Evolutionary conservation across 768 basidiomycete species (phyloP).

Genomic region (Hygrophorus russula): DNA sequence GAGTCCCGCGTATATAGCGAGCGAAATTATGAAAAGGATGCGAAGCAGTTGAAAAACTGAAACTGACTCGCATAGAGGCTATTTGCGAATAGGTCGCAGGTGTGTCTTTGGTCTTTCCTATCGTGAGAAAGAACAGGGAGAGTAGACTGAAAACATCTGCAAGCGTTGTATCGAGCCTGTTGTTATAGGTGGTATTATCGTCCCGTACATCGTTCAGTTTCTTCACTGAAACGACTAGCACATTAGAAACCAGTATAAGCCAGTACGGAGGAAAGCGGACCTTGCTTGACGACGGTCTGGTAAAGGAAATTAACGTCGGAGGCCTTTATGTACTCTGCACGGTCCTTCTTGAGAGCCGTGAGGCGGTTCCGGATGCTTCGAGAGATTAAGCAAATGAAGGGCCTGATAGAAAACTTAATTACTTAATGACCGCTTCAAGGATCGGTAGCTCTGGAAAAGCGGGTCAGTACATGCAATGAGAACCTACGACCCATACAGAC

Average conservation of each 20-base stretch:
- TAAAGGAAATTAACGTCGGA: slow-evolving; percentile 91
- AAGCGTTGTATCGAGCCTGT: slow-evolving; percentile 89
- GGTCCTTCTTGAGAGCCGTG: slow-evolving; percentile 88
- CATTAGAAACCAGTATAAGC: background rate
- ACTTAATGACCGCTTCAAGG: slow-evolving; percentile 93
- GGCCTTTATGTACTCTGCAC: slow-evolving; percentile 85
- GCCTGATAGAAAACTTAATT: slow-evolving; percentile 15
- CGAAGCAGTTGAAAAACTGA: slow-evolving; percentile 1
- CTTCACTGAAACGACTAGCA: slow-evolving; percentile 46
- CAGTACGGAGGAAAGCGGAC: slow-evolving; percentile 27
- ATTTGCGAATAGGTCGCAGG: slow-evolving; percentile 96
- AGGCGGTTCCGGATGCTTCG: slow-evolving; percentile 87
- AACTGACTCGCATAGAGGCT: slow-evolving; percentile 88
- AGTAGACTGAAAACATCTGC: slow-evolving; percentile 93
- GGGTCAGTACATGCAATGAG: slow-evolving; percentile 9
- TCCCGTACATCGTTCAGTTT: slow-evolving; percentile 86
- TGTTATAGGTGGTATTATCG: slow-evolving; percentile 63
- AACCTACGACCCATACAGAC: slow-evolving; percentile 23
- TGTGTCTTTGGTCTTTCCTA: slow-evolving; percentile 89
- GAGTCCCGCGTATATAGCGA: background rate
- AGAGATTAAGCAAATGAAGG: slow-evolving; percentile 8
- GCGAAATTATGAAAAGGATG: background rate
- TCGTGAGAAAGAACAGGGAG: slow-evolving; percentile 95
- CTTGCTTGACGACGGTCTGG: slow-evolving; percentile 88
- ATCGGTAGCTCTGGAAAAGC: slow-evolving; percentile 66